Evolutionary conservation across 768 basidiomycete genomes (phyloP).

Genomic region (Cystobasidiopsis lactophilus): DNA sequence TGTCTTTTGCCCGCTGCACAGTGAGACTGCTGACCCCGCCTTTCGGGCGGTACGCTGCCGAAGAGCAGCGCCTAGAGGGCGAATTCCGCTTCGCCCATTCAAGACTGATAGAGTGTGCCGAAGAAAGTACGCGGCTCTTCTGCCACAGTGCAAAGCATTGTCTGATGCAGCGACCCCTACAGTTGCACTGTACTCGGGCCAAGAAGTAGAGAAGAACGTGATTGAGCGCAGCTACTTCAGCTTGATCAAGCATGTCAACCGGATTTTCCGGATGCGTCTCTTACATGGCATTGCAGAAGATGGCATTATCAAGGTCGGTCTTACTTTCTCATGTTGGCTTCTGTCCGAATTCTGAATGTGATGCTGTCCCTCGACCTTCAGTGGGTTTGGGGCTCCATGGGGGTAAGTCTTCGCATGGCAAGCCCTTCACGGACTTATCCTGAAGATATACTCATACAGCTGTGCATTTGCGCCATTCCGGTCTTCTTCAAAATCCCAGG

Average conservation of each 20-base stretch:
- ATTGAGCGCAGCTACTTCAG: slow-evolving; percentile 72
- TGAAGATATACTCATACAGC: slow-evolving; percentile 15
- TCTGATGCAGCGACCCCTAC: slow-evolving; percentile 51
- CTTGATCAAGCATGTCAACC: slow-evolving; percentile 63
- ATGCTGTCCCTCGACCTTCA: no score
- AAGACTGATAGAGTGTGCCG: slow-evolving; percentile 63
- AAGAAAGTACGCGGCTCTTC: slow-evolving; percentile 69
- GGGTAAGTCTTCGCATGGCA: slow-evolving; percentile 21
- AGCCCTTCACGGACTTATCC: background rate
- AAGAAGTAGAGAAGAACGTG: slow-evolving; percentile 71
- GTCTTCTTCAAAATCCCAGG: slow-evolving; percentile 77
- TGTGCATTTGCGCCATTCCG: slow-evolving; percentile 75
- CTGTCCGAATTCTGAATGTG: no score
- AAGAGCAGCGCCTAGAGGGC: slow-evolving; percentile 69
- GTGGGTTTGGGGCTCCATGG: slow-evolving; percentile 82
- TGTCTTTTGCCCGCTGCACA: slow-evolving; percentile 22
- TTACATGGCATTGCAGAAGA: slow-evolving; percentile 85
- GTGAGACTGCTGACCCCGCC: slow-evolving; percentile 75
- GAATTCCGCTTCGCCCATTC: slow-evolving; percentile 80
- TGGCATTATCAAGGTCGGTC: slow-evolving; percentile 81
- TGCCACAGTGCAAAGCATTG: slow-evolving; percentile 79
- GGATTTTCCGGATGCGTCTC: slow-evolving; percentile 54
- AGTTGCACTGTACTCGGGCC: slow-evolving; percentile 65
- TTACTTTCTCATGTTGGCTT: no score
- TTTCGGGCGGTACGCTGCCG: slow-evolving; percentile 73